These are phyloP conservation scores for Tothia fuscella DNA, from an alignment of 2,329 filamentous ascomycete species.

Conservation along the genomic window DNA sequence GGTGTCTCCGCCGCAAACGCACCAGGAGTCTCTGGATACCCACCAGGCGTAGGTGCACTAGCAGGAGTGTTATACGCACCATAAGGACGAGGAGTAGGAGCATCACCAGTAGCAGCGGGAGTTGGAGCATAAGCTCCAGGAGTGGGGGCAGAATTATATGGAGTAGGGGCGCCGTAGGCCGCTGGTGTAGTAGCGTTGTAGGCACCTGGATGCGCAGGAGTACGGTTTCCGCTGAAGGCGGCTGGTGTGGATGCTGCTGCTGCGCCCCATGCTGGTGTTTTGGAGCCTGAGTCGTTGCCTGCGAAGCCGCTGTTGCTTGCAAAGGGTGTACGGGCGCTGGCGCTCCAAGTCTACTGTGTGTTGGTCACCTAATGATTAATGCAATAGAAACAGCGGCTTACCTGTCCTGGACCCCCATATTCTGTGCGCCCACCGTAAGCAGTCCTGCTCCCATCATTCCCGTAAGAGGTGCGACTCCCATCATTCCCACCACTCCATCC, in stretches of 20 bases:
- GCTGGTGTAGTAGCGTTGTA: constrained; percentile 46
- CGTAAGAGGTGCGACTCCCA: constrained; percentile 32
- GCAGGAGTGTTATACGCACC: constrained; percentile 10
- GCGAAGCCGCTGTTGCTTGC: constrained; percentile 58
- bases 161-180: constrained; percentile 34
- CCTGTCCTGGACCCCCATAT: constrained; percentile 38
- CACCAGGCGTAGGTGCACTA: constrained; percentile 41
- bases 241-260: constrained; percentile 13
- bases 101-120: constrained; percentile 24
- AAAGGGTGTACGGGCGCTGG: constrained; percentile 41
- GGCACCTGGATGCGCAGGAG: constrained; percentile 8
- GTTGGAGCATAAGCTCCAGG: constrained; percentile 40
- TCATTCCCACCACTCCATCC: constrained; percentile 27
- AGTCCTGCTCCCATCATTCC: constrained; percentile 54
- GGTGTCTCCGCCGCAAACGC: constrained; percentile 43
- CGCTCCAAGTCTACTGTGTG: constrained; percentile 19
- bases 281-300: constrained; percentile 50
- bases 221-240: constrained; percentile 1
- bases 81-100: constrained; percentile 15
- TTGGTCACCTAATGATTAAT: constrained; percentile 13
- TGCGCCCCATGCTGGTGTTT: constrained; percentile 50
- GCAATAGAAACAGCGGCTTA: constrained; percentile 17
- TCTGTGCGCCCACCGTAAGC: constrained; percentile 49
- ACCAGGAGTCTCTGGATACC: constrained; percentile 28
- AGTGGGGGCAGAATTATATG: constrained; percentile 31